These are phyloP conservation scores for Ceratobasidium sp. DNA, from an alignment of 1,284 basidiomycete species.

Conservation along the genomic window DNA sequence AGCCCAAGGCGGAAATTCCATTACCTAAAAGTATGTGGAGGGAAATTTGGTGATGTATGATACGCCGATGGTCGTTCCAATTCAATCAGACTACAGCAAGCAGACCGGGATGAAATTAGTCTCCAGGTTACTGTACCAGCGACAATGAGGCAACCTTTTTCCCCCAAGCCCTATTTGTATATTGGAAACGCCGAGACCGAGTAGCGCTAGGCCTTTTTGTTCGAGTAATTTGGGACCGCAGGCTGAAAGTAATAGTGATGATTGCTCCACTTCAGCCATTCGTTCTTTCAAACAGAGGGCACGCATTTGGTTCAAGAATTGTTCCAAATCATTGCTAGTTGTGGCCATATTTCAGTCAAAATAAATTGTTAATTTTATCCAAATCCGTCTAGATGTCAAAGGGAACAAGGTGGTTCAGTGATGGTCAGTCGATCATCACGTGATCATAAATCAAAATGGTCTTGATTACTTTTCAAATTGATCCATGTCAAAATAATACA, in stretches of 20 bases:
- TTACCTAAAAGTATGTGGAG: constrained; percentile 82
- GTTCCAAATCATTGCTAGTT: constrained; percentile 6
- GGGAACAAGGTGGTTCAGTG: background rate
- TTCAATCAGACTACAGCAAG: constrained; percentile 70
- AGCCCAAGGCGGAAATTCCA: constrained; percentile 44
- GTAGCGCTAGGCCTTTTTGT: constrained; percentile 81
- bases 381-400: background rate
- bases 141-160: constrained; percentile 67
- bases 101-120: constrained; percentile 14
- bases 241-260: constrained; percentile 78
- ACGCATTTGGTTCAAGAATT: constrained; percentile 22
- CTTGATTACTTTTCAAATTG: too few species aligned
- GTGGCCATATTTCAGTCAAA: constrained; percentile 7
- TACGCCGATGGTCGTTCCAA: constrained; percentile 83
- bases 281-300: constrained; percentile 72
- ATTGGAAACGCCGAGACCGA: constrained; percentile 70
- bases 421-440: background rate
- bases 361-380: background rate
- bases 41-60: constrained; percentile 71
- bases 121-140: background rate
- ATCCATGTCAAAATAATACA: background rate
- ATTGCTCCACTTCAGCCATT: constrained; percentile 81
- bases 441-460: background rate
- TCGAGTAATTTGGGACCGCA: constrained; percentile 85
- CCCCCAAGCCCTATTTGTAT: constrained; percentile 85